Evolutionary conservation across 495 filamentous ascomycete species (phyloP).

Genomic region (Hypoxylon cercidicola): DNA sequence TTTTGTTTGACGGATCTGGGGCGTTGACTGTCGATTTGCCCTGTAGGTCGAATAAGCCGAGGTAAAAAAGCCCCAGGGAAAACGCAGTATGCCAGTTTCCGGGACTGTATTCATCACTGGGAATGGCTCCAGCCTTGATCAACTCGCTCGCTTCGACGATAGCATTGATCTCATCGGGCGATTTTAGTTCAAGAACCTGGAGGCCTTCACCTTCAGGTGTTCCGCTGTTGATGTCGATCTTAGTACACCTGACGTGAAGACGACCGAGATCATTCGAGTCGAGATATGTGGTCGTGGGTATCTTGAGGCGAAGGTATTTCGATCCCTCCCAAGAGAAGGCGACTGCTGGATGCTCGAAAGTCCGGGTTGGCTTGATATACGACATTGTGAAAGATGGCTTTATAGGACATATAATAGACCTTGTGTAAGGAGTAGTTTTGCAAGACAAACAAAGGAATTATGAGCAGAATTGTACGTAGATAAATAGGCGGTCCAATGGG

Average conservation of each 20-base stretch:
- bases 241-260: not conserved
- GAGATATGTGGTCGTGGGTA: conserved; percentile 8
- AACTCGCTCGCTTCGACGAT: conserved; percentile 1
- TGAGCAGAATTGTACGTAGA: not conserved
- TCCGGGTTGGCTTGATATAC: not conserved
- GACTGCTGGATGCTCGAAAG: conserved; percentile 5
- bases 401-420: not conserved
- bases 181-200: conserved; percentile 3
- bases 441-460: conserved; percentile 1
- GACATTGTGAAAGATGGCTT: conserved; percentile 1
- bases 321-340: not conserved
- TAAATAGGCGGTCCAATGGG: not conserved
- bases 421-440: not conserved
- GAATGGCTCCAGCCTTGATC: not conserved
- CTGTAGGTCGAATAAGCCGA: conserved; percentile 5
- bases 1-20: conserved; percentile 5
- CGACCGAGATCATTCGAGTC: not conserved
- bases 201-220: conserved; percentile 5
- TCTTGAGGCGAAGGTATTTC: conserved; percentile 7
- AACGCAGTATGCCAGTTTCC: conserved; percentile 6
- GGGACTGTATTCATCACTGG: not conserved
- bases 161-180: conserved; percentile 5
- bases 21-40: conserved; percentile 8
- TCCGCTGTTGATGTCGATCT: conserved; percentile 8
- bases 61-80: not conserved